Base-by-base conservation (phyloP, 805 yeast genomes). In the Millerozyma acaciae region DNA sequence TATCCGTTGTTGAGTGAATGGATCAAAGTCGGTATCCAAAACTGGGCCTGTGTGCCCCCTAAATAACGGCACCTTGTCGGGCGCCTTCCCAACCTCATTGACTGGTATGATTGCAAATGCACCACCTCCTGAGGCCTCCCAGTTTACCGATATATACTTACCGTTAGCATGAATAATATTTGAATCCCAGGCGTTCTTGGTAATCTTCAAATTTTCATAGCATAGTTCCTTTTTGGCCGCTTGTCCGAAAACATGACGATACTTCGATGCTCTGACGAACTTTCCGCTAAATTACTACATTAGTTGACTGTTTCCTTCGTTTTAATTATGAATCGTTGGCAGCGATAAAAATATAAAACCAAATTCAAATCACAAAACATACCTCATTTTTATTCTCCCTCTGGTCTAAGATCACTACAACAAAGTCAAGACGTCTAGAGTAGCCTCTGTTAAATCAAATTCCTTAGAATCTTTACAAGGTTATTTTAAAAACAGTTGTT, bases 81-180 rank as follows among this genome's bases (percentile, higher is more conserved):
- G 97, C 6, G 89, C 80, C 55, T 89, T 93, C 7, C 98, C 97
- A 13, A 77, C 80, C 57, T 90, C 96, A 6, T 57, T 55, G 16
- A 86, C 65, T 2, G 98, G 98, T 39, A 93, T 78, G 8, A 94
- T 84, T 1, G 96, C 96, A 67, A 93, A 89, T 0, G 97, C 94
- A 33, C 99, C 99, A 42, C 97, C 97, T 25, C 97, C 97, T 8
- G 95, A 82, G 20, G 96, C 72, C 38, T 85, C 87, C 96, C 96
- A 88, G 57, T 86, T 88, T 44, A 88, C 82, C 1, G 96, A 73
- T 26, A 93, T 60, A 51, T 76, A 93, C 56, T 83, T 81, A 23
- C 96, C 90, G 56, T 93, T 93, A 43, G 84, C 76, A 60, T 87
- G 79, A 45, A 93, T 74, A 44, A 93, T 70, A 58, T 90, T 90